A percentile compares a stretch with the other conserved stretches of the same genome.
Evolutionary conservation across 495 filamentous ascomycete species (phyloP).

Genomic region (Halenospora varia): DNA sequence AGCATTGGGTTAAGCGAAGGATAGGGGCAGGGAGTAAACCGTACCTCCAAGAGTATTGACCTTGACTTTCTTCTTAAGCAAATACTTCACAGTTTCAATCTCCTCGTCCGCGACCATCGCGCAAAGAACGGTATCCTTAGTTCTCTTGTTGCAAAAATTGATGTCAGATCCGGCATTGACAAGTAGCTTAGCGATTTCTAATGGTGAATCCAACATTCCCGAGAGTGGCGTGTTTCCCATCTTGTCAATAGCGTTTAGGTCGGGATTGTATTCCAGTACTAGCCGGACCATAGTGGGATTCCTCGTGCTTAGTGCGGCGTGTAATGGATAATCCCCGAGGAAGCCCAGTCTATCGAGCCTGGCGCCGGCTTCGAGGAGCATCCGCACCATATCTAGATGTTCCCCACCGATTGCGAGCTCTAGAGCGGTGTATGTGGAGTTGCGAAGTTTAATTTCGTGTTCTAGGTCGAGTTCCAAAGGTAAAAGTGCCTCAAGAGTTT

Average conservation of each 20-base stretch:
- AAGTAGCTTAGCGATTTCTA: constrained; percentile 7
- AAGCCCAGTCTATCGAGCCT: constrained; percentile 27
- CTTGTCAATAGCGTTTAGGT: not conserved
- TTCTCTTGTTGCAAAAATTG: constrained; percentile 9
- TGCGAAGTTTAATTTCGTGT: too few species aligned
- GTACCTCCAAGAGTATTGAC: constrained; percentile 44
- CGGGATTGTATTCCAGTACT: constrained; percentile 7
- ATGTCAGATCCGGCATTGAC: constrained; percentile 12
- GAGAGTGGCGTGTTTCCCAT: constrained; percentile 12
- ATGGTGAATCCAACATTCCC: not conserved
- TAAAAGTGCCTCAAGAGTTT: too few species aligned
- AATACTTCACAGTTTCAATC: constrained; percentile 43
- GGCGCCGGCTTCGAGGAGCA: constrained; percentile 44
- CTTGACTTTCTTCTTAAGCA: constrained; percentile 46
- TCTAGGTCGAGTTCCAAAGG: too few species aligned
- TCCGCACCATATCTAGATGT: constrained; percentile 34
- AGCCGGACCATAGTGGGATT: not conserved
- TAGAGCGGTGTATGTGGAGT: constrained; percentile 18
- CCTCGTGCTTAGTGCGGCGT: not conserved
- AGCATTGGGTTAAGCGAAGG: too few species aligned
- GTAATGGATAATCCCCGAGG: not conserved
- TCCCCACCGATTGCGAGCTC: constrained; percentile 5
- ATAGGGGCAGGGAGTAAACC: too few species aligned
- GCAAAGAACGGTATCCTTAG: constrained; percentile 7
- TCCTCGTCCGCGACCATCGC: not conserved